Evolutionary conservation across 108 stramenopile genomes (phyloP), one percentile per base, ranked within the genome.

Genomic region (Tribonema minus): DNA sequence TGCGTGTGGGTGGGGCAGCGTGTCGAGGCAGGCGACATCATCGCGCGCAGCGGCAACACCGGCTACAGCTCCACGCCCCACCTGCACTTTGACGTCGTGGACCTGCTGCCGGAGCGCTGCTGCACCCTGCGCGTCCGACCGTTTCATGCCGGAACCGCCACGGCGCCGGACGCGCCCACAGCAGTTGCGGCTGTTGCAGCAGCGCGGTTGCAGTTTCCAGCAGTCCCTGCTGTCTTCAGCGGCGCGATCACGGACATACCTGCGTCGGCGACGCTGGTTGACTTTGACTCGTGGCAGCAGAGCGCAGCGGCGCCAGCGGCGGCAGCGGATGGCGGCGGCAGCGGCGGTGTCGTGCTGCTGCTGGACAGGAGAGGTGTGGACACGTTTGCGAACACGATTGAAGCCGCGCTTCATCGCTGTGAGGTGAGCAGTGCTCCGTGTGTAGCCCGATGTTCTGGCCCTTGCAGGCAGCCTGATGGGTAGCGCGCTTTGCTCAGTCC

Each of bases 51-150:
- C 41, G 84, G 84, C 12, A 80, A 72, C 37, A 85, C 84, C 7
- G 84, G 84, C n/a, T 85, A 39, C 64, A 78, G 61, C 15, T 32
- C 70, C 30, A 71, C 59, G 15, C 84, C 84, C 2, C 84, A 85
- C 36, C 80, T 85, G 20, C 84, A 85, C 39, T 83, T 85, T 72
- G 84, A 85, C 32, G 71, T 68, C 7, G 77, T 79, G 20, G 72
- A 85, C 33, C 20, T 72, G 23, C 76, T 83, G 3, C 79, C 82
- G 5, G 77, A 84, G 20, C 15, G 20, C 46, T 54, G 46, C 46
- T 54, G 46, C 20, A 54, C 46, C 46, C 46, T 54, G 15, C n/a
- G n/a, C n/a, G n/a, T n/a, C n/a, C n/a, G n/a, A n/a, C n/a, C n/a
- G n/a, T n/a, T n/a, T n/a, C n/a, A n/a, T n/a, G n/a, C n/a, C n/a